Percentiles rank a stretch among this genome's conserved stretches.
phyloP scores from a whole-genome alignment of 257 asterid species.

The Avicennia marina region DNA sequence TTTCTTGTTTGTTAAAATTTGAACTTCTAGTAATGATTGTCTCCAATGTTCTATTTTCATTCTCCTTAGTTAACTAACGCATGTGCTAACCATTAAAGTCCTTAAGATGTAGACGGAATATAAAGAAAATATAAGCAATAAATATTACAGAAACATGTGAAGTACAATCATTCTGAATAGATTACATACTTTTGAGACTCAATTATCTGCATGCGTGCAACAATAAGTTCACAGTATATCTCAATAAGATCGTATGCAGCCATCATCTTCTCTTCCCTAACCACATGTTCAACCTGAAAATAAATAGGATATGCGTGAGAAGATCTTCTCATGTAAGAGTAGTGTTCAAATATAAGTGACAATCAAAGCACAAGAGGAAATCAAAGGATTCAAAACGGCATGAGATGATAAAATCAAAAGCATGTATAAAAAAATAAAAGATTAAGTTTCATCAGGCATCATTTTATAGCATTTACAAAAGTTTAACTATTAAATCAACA shows the following conservation, averaged over 20 bases:
- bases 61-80: not conserved
- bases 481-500: not conserved
- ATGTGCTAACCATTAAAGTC: not conserved
- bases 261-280: conserved; percentile 89
- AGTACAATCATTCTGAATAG: not conserved
- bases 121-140: not conserved
- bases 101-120: not conserved
- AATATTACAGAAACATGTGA: not conserved
- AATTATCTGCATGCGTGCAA: conserved; percentile 69
- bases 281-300: conserved; percentile 83
- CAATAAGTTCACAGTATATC: conserved; percentile 74
- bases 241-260: conserved; percentile 77
- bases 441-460: conserved; percentile 2
- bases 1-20: not conserved
- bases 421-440: not conserved
- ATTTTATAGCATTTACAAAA: conserved; percentile 7
- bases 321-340: conserved; percentile 5
- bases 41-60: not conserved
- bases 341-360: not conserved
- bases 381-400: not conserved
- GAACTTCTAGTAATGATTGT: not conserved
- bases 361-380: not conserved
- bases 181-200: conserved; percentile 75
- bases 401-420: not conserved
- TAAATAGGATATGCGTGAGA: conserved; percentile 11